Base-by-base conservation (phyloP, 78 protist species). In the Dictyostelium intermedium region DNA sequence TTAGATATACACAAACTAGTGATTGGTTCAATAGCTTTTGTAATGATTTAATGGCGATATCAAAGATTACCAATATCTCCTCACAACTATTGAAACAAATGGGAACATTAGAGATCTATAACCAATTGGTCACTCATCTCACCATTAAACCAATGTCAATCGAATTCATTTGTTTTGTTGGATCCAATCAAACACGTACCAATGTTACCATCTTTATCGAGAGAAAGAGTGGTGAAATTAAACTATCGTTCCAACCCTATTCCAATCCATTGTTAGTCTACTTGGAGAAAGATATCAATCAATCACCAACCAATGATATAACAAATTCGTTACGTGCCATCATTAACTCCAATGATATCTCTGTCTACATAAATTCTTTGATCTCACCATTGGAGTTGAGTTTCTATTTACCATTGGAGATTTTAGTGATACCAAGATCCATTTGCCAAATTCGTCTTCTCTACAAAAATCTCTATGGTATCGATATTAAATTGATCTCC, bases 21-120 rank as follows among this genome's bases (percentile, higher is more conserved):
- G 85, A 89, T 34, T 89, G 94, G 94, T 35, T 89, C 2, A 80
- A 30, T 25, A n/a, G 45, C 10, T 89, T 89, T n/a, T 9, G 82
- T 30, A 32, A 63, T 66, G 94, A 89, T 69, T 20, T 89, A 20
- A 5, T 50, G 9, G 2, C 73, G 4, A 70, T 89, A 13, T 63
- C 72, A 20, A 80, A 70, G 70, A 89, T 80, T 27, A 43, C 84
- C 25, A 70, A 61, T 35, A n/a, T 89, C 2, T 50, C 70, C 14
- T 32, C 82, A 2, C 82, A 80, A 60, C 2, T 89, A 2, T 34
- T 89, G 20, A 89, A 89, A 47, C 84, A 89, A 80, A 23, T 80
- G 18, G 69, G 50, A 20, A 63, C 60, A 16, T 34, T 60, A 3
- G n/a, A 78, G 20, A 50, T 18, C 37, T 70, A 6, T 20, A 39